A percentile compares a stretch with the other conserved stretches of the same genome.
Evolutionary conservation across 129 eudicot species (phyloP).

Genomic region (Artemisia tridentata): DNA sequence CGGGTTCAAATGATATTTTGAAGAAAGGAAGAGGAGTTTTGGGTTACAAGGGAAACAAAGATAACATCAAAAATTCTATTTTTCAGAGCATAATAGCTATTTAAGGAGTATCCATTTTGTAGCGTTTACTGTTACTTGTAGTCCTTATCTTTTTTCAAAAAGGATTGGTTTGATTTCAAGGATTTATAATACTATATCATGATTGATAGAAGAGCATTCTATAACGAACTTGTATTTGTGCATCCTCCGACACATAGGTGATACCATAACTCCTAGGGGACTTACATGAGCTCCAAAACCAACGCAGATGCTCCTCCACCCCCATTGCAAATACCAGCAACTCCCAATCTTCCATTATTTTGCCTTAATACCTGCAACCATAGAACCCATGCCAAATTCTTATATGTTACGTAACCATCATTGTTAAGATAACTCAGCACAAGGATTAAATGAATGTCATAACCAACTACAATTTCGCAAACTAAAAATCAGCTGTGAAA

Average conservation of each 20-base stretch:
- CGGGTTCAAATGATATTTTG: too few species aligned
- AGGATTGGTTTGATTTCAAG: neutral
- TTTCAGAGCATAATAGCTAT: neutral
- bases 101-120: neutral
- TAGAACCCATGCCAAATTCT: slow-evolving; percentile 4
- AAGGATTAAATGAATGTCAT: too few species aligned
- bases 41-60: too few species aligned
- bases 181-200: neutral
- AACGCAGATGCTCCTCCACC: slow-evolving; percentile 99
- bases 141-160: slow-evolving; percentile 7
- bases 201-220: neutral
- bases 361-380: slow-evolving; percentile 66
- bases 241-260: neutral
- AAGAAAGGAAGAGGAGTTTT: too few species aligned
- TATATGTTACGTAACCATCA: neutral
- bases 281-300: slow-evolving; percentile 89
- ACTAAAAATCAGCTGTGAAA: too few species aligned
- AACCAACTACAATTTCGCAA: too few species aligned
- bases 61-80: neutral
- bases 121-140: neutral
- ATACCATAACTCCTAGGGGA: neutral
- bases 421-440: slow-evolving; percentile 1
- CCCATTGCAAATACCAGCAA: slow-evolving; percentile 94
- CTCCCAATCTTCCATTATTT: slow-evolving; percentile 74
- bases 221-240: neutral